These are phyloP conservation scores for Pichia deserticola DNA, from an alignment of 805 yeast genomes.

Conservation along the genomic window DNA sequence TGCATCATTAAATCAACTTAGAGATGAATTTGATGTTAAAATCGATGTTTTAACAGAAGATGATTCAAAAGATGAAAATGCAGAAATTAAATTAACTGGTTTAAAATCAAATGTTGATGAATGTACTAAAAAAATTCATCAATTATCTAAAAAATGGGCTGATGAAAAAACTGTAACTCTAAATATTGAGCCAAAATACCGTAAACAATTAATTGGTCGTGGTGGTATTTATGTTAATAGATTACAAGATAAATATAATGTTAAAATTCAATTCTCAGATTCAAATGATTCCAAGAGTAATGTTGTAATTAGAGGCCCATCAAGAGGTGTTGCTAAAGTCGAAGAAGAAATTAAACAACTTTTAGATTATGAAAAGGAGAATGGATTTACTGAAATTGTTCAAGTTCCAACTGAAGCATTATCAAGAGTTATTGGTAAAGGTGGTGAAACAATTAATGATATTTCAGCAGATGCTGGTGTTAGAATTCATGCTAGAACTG, in stretches of 20 bases:
- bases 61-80: conserved; percentile 34
- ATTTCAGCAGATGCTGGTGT: conserved; percentile 66
- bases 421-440: conserved; percentile 82
- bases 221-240: conserved; percentile 76
- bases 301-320: conserved; percentile 76
- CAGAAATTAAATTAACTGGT: conserved; percentile 63
- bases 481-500: conserved; percentile 41
- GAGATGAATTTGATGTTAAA: conserved; percentile 67
- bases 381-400: conserved; percentile 61
- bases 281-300: conserved; percentile 47
- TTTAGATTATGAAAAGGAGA: conserved; percentile 78
- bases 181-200: conserved; percentile 68
- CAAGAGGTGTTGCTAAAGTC: conserved; percentile 79
- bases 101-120: conserved; percentile 69
- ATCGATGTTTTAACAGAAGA: conserved; percentile 59
- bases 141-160: conserved; percentile 66
- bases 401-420: conserved; percentile 67
- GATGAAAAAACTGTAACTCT: conserved; percentile 68
- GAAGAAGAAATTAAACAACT: conserved; percentile 79
- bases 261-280: conserved; percentile 59
- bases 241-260: conserved; percentile 81
- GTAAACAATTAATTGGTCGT: conserved; percentile 76
- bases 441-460: conserved; percentile 76
- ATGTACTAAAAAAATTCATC: conserved; percentile 51
- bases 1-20: conserved; percentile 54